Conservation (phyloP, 169 alveolate genomes). For the Eimeria necatrix region DNA sequence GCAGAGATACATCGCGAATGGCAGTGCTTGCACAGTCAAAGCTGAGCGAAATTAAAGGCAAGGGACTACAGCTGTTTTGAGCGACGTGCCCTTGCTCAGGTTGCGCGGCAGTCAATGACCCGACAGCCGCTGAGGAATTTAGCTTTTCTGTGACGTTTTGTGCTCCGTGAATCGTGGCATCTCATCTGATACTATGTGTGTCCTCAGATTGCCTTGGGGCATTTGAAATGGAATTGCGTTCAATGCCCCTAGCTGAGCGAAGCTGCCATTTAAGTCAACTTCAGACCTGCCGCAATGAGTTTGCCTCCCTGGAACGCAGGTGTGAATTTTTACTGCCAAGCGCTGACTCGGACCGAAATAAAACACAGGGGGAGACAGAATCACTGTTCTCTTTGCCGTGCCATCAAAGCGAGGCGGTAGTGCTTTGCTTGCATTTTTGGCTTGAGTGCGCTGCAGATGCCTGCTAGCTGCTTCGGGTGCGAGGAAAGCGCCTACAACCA, state of each 20-base stretch:
- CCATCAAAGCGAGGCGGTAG: neutral
- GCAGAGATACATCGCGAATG: neutral
- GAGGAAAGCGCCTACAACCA: constrained; percentile 11
- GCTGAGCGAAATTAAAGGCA: constrained; percentile 64
- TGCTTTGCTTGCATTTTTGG: neutral
- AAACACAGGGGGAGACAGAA: neutral
- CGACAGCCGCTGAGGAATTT: too few relatives aligned
- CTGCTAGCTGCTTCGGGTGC: constrained; percentile 6
- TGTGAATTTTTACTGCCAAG: neutral
- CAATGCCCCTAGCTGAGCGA: constrained; percentile 63
- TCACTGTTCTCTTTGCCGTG: neutral
- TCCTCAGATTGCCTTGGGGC: constrained; percentile 68
- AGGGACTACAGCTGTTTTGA: neutral
- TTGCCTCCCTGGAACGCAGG: constrained; percentile 67
- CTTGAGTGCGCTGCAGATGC: constrained; percentile 41
- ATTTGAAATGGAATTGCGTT: constrained; percentile 72
- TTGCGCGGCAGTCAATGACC: neutral
- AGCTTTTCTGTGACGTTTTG: neutral
- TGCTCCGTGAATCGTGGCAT: neutral
- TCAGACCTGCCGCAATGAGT: constrained; percentile 60
- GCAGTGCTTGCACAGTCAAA: neutral
- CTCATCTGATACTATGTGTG: too few relatives aligned
- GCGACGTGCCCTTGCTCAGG: neutral
- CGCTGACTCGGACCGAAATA: too few relatives aligned
- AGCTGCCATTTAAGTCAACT: constrained; percentile 28